phyloP scores from a whole-genome alignment of 192 early-diverging fungal species.

The Piromyces finnis region DNA sequence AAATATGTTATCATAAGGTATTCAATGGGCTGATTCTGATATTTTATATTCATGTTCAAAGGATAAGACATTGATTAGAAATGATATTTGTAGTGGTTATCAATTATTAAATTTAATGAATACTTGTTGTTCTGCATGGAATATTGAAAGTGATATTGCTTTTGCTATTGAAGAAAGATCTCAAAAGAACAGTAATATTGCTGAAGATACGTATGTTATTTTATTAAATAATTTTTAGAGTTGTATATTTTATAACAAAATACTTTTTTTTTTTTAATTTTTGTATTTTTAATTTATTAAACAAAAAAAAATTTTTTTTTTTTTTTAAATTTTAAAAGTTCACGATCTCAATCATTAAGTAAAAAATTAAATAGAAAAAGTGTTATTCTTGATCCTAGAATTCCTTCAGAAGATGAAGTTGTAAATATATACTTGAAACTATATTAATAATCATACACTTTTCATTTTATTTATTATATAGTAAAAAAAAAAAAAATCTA shows the following conservation, averaged over 20 bases:
- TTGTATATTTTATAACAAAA: too few species aligned
- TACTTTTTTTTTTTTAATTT: too few species aligned
- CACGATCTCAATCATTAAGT: not conserved
- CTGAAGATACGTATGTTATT: not conserved
- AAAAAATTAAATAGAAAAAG: not conserved
- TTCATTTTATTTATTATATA: too few species aligned
- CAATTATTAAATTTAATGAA: slow-evolving; percentile 22
- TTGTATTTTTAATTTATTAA: not conserved
- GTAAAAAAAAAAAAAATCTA: too few species aligned
- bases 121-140: slow-evolving; percentile 38
- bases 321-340: not conserved
- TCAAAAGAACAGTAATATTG: not conserved
- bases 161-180: slow-evolving; percentile 34
- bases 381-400: not conserved
- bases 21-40: slow-evolving; percentile 43
- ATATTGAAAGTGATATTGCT: slow-evolving; percentile 38
- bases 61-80: slow-evolving; percentile 51
- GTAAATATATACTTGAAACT: not conserved
- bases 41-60: slow-evolving; percentile 55
- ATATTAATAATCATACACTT: too few species aligned
- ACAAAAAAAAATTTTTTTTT: not conserved
- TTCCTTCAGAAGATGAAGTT: not conserved
- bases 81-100: slow-evolving; percentile 26
- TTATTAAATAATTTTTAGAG: too few species aligned
- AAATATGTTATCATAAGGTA: too few species aligned